phyloP scores from a whole-genome alignment of 1,139 yeast species.

The Magnusiomyces fungicola region DNA sequence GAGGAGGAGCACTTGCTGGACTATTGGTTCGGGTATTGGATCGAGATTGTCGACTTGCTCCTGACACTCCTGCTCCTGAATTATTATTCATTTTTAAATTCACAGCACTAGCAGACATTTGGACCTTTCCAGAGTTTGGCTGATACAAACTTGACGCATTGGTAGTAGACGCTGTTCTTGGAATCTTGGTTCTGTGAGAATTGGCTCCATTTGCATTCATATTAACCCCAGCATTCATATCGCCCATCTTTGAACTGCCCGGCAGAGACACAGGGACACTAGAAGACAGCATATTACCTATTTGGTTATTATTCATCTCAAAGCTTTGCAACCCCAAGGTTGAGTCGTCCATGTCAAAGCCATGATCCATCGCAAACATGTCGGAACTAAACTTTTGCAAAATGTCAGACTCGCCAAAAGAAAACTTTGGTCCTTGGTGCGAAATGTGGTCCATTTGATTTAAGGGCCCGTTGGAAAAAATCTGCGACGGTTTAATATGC shows the following conservation, averaged over 20 bases:
- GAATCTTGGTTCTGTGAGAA: conserved; percentile 17
- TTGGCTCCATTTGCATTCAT: not conserved
- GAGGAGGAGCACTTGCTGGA: too few relatives aligned
- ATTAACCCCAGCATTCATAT: too few relatives aligned
- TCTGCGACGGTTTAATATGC: not conserved
- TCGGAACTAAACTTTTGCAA: not conserved
- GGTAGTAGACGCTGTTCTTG: conserved; percentile 18
- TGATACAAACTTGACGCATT: conserved; percentile 18
- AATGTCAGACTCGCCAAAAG: not conserved
- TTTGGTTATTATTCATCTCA: too few relatives aligned
- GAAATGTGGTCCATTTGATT: not conserved
- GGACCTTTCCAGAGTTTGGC: not conserved
- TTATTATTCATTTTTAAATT: too few relatives aligned
- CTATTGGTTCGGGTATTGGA: too few relatives aligned
- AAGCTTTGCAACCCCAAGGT: too few relatives aligned
- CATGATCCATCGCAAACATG: not conserved
- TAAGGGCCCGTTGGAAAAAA: not conserved
- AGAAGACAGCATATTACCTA: conserved; percentile 5
- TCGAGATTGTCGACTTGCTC: too few relatives aligned
- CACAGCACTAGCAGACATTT: not conserved
- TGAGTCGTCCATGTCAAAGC: not conserved
- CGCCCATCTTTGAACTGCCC: too few relatives aligned
- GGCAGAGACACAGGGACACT: conserved; percentile 6
- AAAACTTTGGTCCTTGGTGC: not conserved
- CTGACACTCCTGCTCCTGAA: too few relatives aligned